A percentile compares a stretch with the other conserved stretches of the same genome.
phyloP scores from a whole-genome alignment of 768 basidiomycete genomes.

The Myochromella boudieri region DNA sequence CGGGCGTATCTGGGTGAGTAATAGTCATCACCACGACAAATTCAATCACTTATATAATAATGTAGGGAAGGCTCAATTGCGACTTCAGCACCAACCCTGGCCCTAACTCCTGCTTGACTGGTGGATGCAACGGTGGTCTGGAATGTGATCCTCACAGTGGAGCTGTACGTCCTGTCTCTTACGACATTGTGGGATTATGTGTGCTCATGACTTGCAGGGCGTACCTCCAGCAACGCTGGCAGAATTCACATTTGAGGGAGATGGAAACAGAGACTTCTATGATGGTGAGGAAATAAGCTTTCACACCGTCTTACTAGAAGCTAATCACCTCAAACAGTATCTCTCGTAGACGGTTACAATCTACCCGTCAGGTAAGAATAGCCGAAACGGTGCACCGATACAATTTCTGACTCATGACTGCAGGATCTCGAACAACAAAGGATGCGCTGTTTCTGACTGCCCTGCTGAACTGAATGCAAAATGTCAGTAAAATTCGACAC shows the following conservation, averaged over 20 bases:
- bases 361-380: conserved; percentile 42
- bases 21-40: not conserved
- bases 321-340: conserved; percentile 38
- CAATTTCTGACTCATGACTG: not conserved
- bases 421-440: conserved; percentile 51
- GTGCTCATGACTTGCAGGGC: conserved; percentile 30
- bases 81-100: conserved; percentile 51
- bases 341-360: conserved; percentile 67
- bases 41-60: not conserved
- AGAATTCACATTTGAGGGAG: conserved; percentile 55
- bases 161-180: conserved; percentile 31
- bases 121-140: conserved; percentile 69
- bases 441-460: conserved; percentile 57
- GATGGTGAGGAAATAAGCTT: conserved; percentile 40
- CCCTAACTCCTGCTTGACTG: conserved; percentile 57
- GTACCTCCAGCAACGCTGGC: conserved; percentile 67
- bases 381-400: not conserved
- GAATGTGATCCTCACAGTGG: conserved; percentile 49
- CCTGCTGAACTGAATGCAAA: conserved; percentile 59
- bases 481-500: conserved; percentile 33
- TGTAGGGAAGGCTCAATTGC: conserved; percentile 62
- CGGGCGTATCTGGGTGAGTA: conserved; percentile 38
- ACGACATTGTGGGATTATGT: not conserved
- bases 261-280: conserved; percentile 51
- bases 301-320: not conserved